phyloP scores from a whole-genome alignment of 768 basidiomycete species.

The Hydnomerulius pinastri region DNA sequence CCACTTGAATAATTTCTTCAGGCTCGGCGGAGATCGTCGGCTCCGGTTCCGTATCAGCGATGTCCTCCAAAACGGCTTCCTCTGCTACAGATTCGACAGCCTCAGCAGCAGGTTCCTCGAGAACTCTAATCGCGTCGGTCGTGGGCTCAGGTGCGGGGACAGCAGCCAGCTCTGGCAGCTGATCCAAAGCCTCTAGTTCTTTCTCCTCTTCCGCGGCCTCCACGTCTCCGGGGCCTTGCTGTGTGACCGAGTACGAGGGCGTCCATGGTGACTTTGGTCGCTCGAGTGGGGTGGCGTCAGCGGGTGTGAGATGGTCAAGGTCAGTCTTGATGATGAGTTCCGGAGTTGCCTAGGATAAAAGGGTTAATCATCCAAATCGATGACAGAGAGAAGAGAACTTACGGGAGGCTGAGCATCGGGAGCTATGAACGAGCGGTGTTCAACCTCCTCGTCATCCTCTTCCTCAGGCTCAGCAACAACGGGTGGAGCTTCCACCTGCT shows the following conservation, averaged over 20 bases:
- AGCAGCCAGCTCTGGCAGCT: neutral
- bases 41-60: slow-evolving; percentile 2
- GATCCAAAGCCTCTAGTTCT: slow-evolving; percentile 8
- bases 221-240: slow-evolving; percentile 36
- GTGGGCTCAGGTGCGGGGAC: neutral
- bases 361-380: neutral
- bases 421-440: neutral
- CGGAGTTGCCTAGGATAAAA: neutral
- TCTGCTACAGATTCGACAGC: slow-evolving; percentile 1
- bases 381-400: neutral
- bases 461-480: neutral
- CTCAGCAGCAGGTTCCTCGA: slow-evolving; percentile 11
- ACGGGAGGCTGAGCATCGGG: neutral
- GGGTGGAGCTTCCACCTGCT: neutral
- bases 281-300: slow-evolving; percentile 29
- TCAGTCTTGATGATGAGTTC: neutral
- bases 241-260: slow-evolving; percentile 54
- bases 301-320: neutral
- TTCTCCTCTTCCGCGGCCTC: slow-evolving; percentile 5
- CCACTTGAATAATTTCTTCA: neutral
- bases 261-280: slow-evolving; percentile 54
- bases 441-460: neutral
- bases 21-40: neutral
- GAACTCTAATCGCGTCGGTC: neutral
- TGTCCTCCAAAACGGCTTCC: neutral